Percentiles rank a stretch among this genome's conserved stretches.
Evolutionary conservation across 2,329 filamentous ascomycete species (phyloP).

Genomic region (Penicillium griseofulvum): DNA sequence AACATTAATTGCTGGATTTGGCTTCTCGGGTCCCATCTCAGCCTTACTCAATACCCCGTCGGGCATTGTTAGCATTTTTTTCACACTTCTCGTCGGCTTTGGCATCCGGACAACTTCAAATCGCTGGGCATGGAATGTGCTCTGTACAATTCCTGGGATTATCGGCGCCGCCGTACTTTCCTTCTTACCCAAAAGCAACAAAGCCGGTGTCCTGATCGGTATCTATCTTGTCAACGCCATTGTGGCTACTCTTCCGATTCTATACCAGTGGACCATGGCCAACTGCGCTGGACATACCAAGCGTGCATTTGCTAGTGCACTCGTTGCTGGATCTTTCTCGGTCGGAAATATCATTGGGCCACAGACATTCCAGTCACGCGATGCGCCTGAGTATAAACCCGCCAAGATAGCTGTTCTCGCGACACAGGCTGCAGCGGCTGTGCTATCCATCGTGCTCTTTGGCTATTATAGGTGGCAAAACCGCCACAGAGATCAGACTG

Average conservation of each 20-base stretch:
- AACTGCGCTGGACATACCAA: conserved; percentile 53
- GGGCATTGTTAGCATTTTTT: conserved; percentile 43
- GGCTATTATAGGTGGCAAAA: conserved; percentile 35
- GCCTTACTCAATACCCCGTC: conserved; percentile 47
- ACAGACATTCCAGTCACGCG: conserved; percentile 44
- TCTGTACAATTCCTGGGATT: conserved; percentile 49
- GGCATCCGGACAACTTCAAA: conserved; percentile 41
- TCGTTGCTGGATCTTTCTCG: conserved; percentile 46
- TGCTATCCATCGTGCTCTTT: conserved; percentile 30
- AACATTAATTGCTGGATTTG: conserved; percentile 44
- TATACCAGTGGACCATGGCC: conserved; percentile 48
- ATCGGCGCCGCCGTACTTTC: conserved; percentile 44
- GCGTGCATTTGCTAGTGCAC: conserved; percentile 48
- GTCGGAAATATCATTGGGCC: conserved; percentile 49
- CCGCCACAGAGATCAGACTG: conserved; percentile 21
- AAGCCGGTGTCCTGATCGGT: conserved; percentile 44
- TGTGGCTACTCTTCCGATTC: conserved; percentile 44
- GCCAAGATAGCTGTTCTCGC: conserved; percentile 45
- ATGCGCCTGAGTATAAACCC: conserved; percentile 45
- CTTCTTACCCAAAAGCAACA: conserved; percentile 39
- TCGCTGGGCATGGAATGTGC: conserved; percentile 44
- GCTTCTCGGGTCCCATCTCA: conserved; percentile 44
- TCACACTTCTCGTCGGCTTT: conserved; percentile 42
- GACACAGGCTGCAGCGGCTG: conserved; percentile 33
- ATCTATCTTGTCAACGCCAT: conserved; percentile 48